Evolutionary conservation across 1,284 basidiomycete species (phyloP).

Genomic region (Leucoagaricus sp.): DNA sequence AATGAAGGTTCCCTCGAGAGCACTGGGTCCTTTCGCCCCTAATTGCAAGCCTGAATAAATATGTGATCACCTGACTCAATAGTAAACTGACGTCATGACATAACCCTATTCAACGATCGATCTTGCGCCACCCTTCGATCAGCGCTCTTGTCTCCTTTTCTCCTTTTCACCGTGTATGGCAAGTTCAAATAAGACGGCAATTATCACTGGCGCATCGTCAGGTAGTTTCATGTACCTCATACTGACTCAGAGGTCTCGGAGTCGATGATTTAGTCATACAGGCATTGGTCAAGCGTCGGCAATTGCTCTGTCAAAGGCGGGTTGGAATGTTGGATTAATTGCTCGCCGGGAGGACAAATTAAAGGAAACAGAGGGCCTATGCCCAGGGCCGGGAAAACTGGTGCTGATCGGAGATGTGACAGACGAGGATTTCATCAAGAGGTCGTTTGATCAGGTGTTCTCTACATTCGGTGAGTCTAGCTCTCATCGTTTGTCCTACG

Average conservation of each 20-base stretch:
- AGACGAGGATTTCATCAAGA: slow-evolving; percentile 57
- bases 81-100: neutral
- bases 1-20: no score
- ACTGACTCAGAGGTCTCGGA: neutral
- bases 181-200: slow-evolving; percentile 29
- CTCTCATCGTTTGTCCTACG: neutral
- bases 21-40: no score
- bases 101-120: neutral
- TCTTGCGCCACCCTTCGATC: neutral
- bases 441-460: slow-evolving; percentile 58
- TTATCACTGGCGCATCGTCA: slow-evolving; percentile 43
- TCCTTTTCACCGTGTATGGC: slow-evolving; percentile 8
- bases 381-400: slow-evolving; percentile 40
- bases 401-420: slow-evolving; percentile 64
- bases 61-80: neutral
- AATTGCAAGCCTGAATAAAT: no score
- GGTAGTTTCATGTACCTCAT: slow-evolving; percentile 20
- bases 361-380: slow-evolving; percentile 54
- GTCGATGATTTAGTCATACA: no score
- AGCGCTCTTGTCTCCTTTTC: slow-evolving; percentile 1
- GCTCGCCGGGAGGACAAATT: slow-evolving; percentile 61
- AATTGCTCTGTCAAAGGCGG: slow-evolving; percentile 50
- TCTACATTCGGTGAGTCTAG: slow-evolving; percentile 54
- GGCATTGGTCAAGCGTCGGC: slow-evolving; percentile 42
- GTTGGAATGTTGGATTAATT: slow-evolving; percentile 61